These are phyloP conservation scores for Austroboletus eburneus DNA, from an alignment of 768 basidiomycete genomes.

Conservation along the genomic window DNA sequence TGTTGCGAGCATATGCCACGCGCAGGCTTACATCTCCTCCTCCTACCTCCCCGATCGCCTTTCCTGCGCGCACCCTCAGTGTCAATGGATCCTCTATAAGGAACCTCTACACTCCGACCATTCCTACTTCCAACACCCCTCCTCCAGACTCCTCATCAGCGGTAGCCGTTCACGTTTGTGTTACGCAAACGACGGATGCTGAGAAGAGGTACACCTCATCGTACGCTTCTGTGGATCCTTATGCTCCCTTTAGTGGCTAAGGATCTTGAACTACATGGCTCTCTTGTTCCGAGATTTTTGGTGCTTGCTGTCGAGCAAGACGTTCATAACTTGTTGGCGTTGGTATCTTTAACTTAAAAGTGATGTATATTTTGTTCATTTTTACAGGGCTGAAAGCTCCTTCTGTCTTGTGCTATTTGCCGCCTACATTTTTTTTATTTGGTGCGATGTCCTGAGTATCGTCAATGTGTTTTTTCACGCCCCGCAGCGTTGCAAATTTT, in stretches of 20 bases:
- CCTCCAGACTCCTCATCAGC: constrained; percentile 6
- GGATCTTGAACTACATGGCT: neutral
- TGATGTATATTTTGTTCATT: constrained; percentile 16
- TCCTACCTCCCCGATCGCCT: constrained; percentile 30
- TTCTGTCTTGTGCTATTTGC: neutral
- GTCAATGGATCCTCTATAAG: constrained; percentile 27
- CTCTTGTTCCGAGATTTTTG: neutral
- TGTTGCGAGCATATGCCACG: constrained; percentile 70
- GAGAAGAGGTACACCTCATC: constrained; percentile 25
- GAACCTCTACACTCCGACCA: constrained; percentile 24
- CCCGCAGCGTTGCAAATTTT: constrained; percentile 7
- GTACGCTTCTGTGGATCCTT: constrained; percentile 25
- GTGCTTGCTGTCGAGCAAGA: neutral
- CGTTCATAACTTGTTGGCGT: neutral
- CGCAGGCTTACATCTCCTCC: constrained; percentile 36
- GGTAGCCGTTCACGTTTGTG: constrained; percentile 2
- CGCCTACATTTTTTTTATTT: neutral
- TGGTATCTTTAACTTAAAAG: constrained; percentile 1
- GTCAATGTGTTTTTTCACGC: neutral
- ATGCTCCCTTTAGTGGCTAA: constrained; percentile 15
- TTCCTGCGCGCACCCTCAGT: constrained; percentile 24
- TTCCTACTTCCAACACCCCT: constrained; percentile 5
- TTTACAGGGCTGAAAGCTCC: constrained; percentile 6
- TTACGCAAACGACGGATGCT: constrained; percentile 5
- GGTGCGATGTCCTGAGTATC: constrained; percentile 2